Percentiles rank a stretch among this genome's conserved stretches.
These are phyloP conservation scores for Naematelia aurantialba DNA, from an alignment of 768 basidiomycete species.

Conservation along the genomic window DNA sequence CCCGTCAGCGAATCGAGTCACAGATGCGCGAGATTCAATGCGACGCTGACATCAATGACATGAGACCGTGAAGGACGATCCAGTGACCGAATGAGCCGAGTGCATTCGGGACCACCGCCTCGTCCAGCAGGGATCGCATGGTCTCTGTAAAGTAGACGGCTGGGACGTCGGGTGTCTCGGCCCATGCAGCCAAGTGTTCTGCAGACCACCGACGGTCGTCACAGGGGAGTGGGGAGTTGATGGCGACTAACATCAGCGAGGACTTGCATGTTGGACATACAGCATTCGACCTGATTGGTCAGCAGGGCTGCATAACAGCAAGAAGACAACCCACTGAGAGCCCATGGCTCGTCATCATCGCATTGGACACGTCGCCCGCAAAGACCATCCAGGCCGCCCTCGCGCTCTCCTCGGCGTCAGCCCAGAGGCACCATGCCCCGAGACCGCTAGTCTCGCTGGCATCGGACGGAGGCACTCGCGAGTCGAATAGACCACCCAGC, in stretches of 20 bases:
- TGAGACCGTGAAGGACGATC: constrained; percentile 7
- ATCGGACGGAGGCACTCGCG: not conserved
- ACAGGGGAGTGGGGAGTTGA: constrained; percentile 6
- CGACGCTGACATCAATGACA: constrained; percentile 4
- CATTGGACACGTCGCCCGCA: constrained; percentile 5
- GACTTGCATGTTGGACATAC: constrained; percentile 2
- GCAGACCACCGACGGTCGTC: constrained; percentile 2
- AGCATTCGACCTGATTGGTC: constrained; percentile 8
- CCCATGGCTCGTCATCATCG: constrained; percentile 4
- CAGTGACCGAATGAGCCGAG: constrained; percentile 7
- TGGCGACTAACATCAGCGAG: constrained; percentile 1
- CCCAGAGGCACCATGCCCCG: constrained; percentile 8
- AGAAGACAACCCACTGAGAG: constrained; percentile 3
- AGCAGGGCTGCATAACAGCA: not conserved
- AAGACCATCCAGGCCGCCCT: constrained; percentile 9
- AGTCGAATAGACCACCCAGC: constrained; percentile 5
- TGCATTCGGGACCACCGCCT: not conserved
- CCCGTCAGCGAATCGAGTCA: not conserved
- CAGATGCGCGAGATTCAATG: too few species aligned
- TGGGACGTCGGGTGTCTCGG: not conserved
- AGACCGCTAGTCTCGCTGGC: not conserved
- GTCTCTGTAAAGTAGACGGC: not conserved
- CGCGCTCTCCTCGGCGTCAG: constrained; percentile 6
- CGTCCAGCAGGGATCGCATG: constrained; percentile 8
- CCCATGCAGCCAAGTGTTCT: not conserved